These are phyloP conservation scores for Tillandsia fasciculata DNA, from an alignment of 176 grass and related monocot species.

Conservation along the genomic window DNA sequence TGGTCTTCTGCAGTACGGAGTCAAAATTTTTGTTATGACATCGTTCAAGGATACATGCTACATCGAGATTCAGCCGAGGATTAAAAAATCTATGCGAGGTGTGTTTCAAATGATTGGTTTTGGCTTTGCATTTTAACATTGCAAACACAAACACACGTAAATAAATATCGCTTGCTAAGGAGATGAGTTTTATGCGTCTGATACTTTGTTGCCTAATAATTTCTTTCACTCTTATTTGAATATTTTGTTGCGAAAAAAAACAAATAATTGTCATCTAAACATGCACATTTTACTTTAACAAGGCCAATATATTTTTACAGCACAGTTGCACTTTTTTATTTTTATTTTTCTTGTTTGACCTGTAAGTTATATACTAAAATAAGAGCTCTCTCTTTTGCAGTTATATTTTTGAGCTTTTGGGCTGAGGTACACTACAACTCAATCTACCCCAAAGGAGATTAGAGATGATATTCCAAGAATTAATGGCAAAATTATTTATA, in stretches of 20 bases:
- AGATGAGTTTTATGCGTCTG: not conserved
- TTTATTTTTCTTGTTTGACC: not conserved
- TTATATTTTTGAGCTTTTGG: constrained; percentile 76
- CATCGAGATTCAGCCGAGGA: constrained; percentile 53
- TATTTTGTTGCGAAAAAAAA: not conserved
- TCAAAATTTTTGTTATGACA: constrained; percentile 79
- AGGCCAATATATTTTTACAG: too few species aligned
- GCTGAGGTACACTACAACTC: constrained; percentile 75
- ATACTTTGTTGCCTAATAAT: not conserved
- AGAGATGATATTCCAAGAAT: constrained; percentile 6
- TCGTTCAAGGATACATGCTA: constrained; percentile 76
- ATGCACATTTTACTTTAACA: not conserved
- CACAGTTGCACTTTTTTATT: not conserved
- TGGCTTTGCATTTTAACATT: not conserved
- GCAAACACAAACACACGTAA: not conserved
- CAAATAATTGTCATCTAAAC: not conserved
- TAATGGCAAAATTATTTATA: not conserved
- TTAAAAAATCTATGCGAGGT: constrained; percentile 62
- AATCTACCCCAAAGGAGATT: constrained; percentile 51
- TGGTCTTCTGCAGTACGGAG: constrained; percentile 49
- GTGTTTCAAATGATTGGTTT: constrained; percentile 1
- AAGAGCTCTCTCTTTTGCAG: constrained; percentile 17
- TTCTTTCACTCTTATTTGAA: not conserved
- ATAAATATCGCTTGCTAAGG: not conserved
- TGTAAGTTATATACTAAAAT: not conserved